Evolutionary conservation across 2,329 filamentous ascomycete species (phyloP).

Genomic region (Ascochyta fabae): DNA sequence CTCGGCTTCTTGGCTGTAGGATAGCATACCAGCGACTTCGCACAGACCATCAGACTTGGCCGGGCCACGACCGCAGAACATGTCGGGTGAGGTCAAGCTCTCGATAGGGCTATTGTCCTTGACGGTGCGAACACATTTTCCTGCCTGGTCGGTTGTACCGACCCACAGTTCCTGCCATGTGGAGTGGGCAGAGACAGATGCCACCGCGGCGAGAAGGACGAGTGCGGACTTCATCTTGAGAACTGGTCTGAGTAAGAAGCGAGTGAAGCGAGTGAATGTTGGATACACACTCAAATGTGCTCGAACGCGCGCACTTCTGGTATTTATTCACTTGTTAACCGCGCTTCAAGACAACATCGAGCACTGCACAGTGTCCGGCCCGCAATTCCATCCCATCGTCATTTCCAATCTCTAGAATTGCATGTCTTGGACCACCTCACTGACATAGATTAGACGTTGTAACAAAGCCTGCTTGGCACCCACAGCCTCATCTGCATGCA

Average conservation of each 20-base stretch:
- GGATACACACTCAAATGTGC: conserved; percentile 15
- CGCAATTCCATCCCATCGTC: conserved; percentile 10
- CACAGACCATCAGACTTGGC: conserved; percentile 35
- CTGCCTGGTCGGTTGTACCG: conserved; percentile 40
- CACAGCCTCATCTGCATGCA: conserved; percentile 18
- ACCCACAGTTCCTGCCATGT: conserved; percentile 51
- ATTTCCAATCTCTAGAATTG: conserved; percentile 14
- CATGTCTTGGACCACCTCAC: conserved; percentile 19
- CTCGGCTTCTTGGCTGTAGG: not conserved
- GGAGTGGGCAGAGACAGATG: conserved; percentile 46
- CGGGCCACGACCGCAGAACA: conserved; percentile 47
- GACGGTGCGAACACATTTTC: conserved; percentile 41
- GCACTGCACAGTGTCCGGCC: conserved; percentile 7
- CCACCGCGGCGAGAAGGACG: conserved; percentile 42
- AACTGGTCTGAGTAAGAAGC: conserved; percentile 9
- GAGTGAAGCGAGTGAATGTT: conserved; percentile 13
- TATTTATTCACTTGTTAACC: conserved; percentile 6
- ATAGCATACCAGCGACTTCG: conserved; percentile 41
- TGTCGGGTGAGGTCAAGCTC: conserved; percentile 38
- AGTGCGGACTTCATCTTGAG: conserved; percentile 42
- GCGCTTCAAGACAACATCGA: not conserved
- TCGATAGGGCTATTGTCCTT: conserved; percentile 46
- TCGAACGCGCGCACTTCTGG: conserved; percentile 14
- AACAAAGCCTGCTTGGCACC: conserved; percentile 28
- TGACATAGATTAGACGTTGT: conserved; percentile 30